A percentile compares a stretch with the other conserved stretches of the same genome.
phyloP scores from a whole-genome alignment of 2,329 filamentous ascomycete species.

The Trichoderma citrinoviride region DNA sequence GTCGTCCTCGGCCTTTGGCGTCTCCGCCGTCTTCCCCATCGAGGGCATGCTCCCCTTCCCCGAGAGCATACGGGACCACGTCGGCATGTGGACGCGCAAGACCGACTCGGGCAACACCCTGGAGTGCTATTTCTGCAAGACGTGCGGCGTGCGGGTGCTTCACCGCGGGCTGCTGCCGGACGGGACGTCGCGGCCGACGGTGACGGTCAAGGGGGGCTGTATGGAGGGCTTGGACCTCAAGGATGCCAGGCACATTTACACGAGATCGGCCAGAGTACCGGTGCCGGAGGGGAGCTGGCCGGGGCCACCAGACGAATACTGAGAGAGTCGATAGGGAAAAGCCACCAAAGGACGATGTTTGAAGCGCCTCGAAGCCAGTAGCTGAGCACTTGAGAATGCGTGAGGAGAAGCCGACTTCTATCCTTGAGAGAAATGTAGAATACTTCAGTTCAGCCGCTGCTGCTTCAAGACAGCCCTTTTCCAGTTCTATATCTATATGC shows the following conservation, averaged over 20 bases:
- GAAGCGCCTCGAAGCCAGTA: not conserved
- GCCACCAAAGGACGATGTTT: not conserved
- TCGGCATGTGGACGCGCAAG: conserved; percentile 40
- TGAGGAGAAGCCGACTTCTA: not conserved
- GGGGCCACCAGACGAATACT: conserved; percentile 23
- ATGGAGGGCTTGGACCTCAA: conserved; percentile 43
- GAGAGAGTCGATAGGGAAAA: not conserved
- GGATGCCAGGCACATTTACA: conserved; percentile 45
- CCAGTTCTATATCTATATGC: not conserved
- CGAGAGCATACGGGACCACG: conserved; percentile 31
- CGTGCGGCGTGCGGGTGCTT: conserved; percentile 47
- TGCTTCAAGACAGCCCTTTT: not conserved
- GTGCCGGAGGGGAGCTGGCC: conserved; percentile 40
- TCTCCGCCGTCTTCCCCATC: conserved; percentile 43
- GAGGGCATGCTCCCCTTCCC: conserved; percentile 42
- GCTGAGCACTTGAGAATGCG: too few species aligned
- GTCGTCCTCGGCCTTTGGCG: conserved; percentile 46
- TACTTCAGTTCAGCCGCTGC: not conserved
- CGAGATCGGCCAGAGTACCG: conserved; percentile 43
- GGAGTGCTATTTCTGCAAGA: conserved; percentile 44
- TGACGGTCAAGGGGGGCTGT: conserved; percentile 49
- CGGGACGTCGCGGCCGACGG: conserved; percentile 36
- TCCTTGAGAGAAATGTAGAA: not conserved
- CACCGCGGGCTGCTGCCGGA: conserved; percentile 42
- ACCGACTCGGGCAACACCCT: conserved; percentile 42